Base-by-base conservation (phyloP, 495 filamentous ascomycete species). In the Cryomyces minteri region DNA sequence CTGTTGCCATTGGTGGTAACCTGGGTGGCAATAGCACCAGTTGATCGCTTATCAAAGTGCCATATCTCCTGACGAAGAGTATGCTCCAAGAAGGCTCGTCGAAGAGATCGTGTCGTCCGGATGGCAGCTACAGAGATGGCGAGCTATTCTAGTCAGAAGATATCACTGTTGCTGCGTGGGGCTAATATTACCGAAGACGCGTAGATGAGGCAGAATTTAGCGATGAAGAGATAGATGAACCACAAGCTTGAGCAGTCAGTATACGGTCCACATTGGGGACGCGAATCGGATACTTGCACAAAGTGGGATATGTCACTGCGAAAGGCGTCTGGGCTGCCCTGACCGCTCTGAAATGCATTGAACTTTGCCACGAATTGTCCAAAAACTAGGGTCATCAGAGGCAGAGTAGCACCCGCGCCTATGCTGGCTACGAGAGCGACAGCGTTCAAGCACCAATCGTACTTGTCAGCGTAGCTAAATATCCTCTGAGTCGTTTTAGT, bases 181-280 rank as follows among this genome's bases (percentile, higher is more conserved):
- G n/a, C n/a, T n/a, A 25, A 52, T 41, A 41, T 8, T 42, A 58
- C 45, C 2, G 58, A 53, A 39, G 44, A 49, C 31, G 58, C 49
- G 40, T 52, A 67, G 41, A 45, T 62, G 57, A 38, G 53, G 56
- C 14, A 59, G 50, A 40, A 55, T 43, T 46, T 67, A 54, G 40
- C 66, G 53, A 45, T 46, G 59, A 51, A 70, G 54, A 57, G 63
- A 62, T 44, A 70, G 45, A 54, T 60, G 58, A 45, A 69, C 48
- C 52, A 62, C 39, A 60, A 48, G n/a, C 41, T 54, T 41, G 40
- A 37, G 34, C 34, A 37, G 34, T 37, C 34, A 37, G 34, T 37
- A 37, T 37, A 37, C 34, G 34, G 12, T 37, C 34, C 34, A 37
- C 34, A 37, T 12, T 37, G 12, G 34, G 34, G 34, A 37, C 34